These are phyloP conservation scores for Tylopilus plumbeoviolaceoides DNA, from an alignment of 768 basidiomycete species.

Conservation along the genomic window DNA sequence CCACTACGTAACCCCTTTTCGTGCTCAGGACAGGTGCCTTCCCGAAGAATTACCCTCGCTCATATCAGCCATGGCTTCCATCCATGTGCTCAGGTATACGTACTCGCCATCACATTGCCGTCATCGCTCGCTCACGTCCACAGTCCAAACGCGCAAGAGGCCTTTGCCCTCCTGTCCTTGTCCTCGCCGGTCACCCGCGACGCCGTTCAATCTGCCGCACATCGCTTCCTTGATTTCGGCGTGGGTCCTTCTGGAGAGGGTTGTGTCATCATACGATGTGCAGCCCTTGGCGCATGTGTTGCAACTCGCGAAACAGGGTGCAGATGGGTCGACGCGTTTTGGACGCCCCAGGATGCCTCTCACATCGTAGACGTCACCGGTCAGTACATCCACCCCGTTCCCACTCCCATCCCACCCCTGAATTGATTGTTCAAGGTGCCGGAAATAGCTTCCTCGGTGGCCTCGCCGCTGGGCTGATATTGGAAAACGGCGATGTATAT, in stretches of 20 bases:
- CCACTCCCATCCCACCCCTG: constrained; percentile 1
- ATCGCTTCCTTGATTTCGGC: constrained; percentile 55
- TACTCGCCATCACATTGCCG: not conserved
- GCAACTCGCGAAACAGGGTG: constrained; percentile 39
- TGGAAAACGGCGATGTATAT: constrained; percentile 54
- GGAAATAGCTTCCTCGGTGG: constrained; percentile 89
- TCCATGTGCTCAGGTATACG: constrained; percentile 66
- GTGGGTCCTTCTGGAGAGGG: constrained; percentile 49
- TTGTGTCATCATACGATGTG: constrained; percentile 72
- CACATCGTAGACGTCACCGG: constrained; percentile 83
- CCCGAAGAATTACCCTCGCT: constrained; percentile 77
- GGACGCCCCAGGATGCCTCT: constrained; percentile 42
- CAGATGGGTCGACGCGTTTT: constrained; percentile 74
- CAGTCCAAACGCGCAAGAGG: constrained; percentile 88
- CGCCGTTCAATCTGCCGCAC: constrained; percentile 64
- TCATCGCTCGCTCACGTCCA: constrained; percentile 3
- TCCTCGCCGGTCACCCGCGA: constrained; percentile 38
- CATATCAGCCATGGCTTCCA: constrained; percentile 48
- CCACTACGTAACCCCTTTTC: not conserved
- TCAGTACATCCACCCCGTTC: constrained; percentile 23
- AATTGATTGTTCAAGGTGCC: constrained; percentile 51
- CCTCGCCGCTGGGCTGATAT: constrained; percentile 64
- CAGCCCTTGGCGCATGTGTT: constrained; percentile 66
- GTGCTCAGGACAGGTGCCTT: constrained; percentile 63
- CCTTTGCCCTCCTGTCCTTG: constrained; percentile 60